These are phyloP conservation scores for Paramecium biaurelia DNA, from an alignment of 73 alveolate species.

Conservation along the genomic window DNA sequence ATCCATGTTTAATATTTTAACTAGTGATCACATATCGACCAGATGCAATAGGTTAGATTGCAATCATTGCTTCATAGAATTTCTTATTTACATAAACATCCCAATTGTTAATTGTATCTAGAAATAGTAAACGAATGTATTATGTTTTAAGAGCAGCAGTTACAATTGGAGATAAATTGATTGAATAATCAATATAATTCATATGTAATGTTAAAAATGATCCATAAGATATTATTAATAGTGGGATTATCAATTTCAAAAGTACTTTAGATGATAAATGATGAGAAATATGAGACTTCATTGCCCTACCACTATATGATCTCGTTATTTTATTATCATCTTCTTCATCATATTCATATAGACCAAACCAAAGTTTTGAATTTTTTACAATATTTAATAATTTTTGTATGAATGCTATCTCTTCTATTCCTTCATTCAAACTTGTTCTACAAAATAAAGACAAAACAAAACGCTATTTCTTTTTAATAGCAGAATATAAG, in stretches of 20 bases:
- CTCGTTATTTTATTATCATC: background rate
- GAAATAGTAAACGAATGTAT: background rate
- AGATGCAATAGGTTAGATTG: background rate
- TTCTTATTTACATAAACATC: background rate
- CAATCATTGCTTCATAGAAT: background rate
- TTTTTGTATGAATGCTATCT: background rate
- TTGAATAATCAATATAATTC: background rate
- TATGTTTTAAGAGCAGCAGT: background rate
- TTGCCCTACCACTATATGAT: background rate
- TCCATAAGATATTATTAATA: background rate
- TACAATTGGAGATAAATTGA: background rate
- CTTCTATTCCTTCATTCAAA: background rate
- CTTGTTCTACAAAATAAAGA: background rate
- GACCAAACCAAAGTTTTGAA: background rate
- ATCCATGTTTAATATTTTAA: background rate
- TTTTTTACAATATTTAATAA: background rate
- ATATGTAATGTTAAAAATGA: background rate
- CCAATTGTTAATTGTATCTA: background rate
- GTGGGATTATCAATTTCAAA: background rate
- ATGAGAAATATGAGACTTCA: background rate
- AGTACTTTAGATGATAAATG: conserved; percentile 4
- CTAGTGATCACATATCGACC: background rate
- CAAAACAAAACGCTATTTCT: background rate
- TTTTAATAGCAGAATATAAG: background rate
- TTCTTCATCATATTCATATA: background rate